phyloP scores from a whole-genome alignment of 805 yeast genomes.

The Metschnikowia colocasiae region DNA sequence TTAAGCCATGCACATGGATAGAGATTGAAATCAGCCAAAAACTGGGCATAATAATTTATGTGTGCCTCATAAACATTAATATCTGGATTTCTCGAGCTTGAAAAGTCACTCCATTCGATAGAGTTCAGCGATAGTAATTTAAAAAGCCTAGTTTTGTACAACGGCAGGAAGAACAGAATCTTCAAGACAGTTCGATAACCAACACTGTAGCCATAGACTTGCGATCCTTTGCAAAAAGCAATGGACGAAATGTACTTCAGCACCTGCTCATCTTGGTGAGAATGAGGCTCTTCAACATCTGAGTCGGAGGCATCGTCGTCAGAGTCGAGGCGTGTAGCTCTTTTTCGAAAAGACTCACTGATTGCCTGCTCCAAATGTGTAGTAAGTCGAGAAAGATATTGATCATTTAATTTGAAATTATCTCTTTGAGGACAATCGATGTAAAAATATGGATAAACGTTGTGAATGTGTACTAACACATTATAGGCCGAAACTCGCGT shows the following conservation, averaged over 20 bases:
- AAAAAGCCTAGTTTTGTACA: constrained; percentile 51
- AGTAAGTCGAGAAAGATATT: constrained; percentile 39
- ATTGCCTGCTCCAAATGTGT: constrained; percentile 44
- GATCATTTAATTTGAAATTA: constrained; percentile 15
- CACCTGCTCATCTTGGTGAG: not conserved
- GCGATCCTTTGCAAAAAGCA: constrained; percentile 65
- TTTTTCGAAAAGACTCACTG: constrained; percentile 34
- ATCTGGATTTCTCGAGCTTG: not conserved
- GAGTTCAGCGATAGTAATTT: constrained; percentile 35
- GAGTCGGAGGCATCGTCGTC: constrained; percentile 12
- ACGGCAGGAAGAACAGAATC: constrained; percentile 63
- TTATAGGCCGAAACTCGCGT: constrained; percentile 22
- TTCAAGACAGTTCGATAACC: constrained; percentile 66
- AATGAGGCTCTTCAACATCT: constrained; percentile 8
- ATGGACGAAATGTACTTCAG: constrained; percentile 55
- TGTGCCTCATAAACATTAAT: constrained; percentile 63
- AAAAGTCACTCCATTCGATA: constrained; percentile 12
- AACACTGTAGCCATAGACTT: constrained; percentile 79
- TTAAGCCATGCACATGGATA: constrained; percentile 81
- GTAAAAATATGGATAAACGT: constrained; percentile 77
- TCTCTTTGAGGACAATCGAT: constrained; percentile 51
- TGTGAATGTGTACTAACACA: constrained; percentile 68
- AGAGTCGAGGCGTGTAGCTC: constrained; percentile 11
- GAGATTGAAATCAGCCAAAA: constrained; percentile 76
- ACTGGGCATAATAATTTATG: constrained; percentile 71